A percentile compares a stretch with the other conserved stretches of the same genome.
Conservation (phyloP, 805 yeast species). For the Wickerhamomyces hampshirensis region DNA sequence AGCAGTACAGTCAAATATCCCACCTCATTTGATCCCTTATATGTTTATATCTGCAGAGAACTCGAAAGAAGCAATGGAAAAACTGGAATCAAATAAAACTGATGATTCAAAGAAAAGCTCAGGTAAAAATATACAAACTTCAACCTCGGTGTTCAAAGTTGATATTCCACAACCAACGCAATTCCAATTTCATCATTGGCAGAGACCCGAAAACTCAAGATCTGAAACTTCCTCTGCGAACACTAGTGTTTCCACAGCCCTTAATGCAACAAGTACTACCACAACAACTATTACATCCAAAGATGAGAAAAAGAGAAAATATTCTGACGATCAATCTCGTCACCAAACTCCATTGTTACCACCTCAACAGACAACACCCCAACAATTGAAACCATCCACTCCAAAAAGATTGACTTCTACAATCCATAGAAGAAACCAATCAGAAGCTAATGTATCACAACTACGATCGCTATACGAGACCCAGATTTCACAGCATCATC, state of each 20-base stretch:
- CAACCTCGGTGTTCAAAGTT: slow-evolving; percentile 25
- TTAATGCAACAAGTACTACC: slow-evolving; percentile 6
- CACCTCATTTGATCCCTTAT: slow-evolving; percentile 33
- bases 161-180: slow-evolving; percentile 24
- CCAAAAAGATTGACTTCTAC: background rate
- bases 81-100: background rate
- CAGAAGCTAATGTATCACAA: slow-evolving; percentile 25
- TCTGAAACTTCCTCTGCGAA: background rate
- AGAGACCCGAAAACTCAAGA: slow-evolving; percentile 17
- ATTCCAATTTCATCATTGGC: slow-evolving; percentile 28
- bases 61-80: background rate
- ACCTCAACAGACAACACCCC: background rate
- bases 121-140: slow-evolving; percentile 3
- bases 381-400: background rate
- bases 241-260: slow-evolving; percentile 4
- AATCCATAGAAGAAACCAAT: slow-evolving; percentile 26
- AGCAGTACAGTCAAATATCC: slow-evolving; percentile 32
- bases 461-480: slow-evolving; percentile 21
- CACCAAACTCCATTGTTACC: slow-evolving; percentile 3
- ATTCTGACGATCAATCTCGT: slow-evolving; percentile 4
- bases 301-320: slow-evolving; percentile 8
- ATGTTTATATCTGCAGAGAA: slow-evolving; percentile 24
- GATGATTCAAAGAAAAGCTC: background rate
- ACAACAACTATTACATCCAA: slow-evolving; percentile 4
- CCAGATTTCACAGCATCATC: slow-evolving; percentile 5